Evolutionary conservation across 495 filamentous ascomycete genomes (phyloP).

Genomic region (Xylaria intraflava): DNA sequence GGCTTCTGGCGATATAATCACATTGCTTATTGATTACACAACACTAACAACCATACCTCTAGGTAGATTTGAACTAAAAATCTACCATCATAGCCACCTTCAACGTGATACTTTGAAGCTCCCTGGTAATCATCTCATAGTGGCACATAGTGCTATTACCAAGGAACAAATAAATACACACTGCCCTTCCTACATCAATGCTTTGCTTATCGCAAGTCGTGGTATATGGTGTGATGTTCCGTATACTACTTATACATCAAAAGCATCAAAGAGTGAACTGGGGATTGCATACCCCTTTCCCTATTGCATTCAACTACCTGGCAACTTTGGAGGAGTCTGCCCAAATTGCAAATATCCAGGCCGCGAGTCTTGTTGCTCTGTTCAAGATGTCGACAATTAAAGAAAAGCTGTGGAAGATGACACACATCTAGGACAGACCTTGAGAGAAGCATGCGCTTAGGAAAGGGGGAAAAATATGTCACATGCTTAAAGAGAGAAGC

Average conservation of each 20-base stretch:
- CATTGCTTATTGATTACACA: too few species aligned
- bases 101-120: neutral
- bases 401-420: too few species aligned
- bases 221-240: neutral
- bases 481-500: too few species aligned
- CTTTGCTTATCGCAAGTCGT: neutral
- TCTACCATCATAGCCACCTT: too few species aligned
- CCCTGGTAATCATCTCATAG: neutral
- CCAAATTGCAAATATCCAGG: neutral
- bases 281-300: neutral
- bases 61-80: too few species aligned
- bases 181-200: neutral
- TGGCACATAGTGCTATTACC: neutral
- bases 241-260: neutral
- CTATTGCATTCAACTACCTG: neutral
- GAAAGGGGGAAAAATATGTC: too few species aligned
- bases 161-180: neutral
- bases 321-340: neutral
- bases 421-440: too few species aligned
- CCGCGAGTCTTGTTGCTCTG: too few species aligned
- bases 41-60: too few species aligned
- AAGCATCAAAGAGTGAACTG: neutral
- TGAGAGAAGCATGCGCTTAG: too few species aligned
- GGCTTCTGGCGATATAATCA: too few species aligned
- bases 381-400: too few species aligned